Evolutionary conservation across 2,329 filamentous ascomycete species (phyloP).

Genomic region (Cryphonectria nitschkei): DNA sequence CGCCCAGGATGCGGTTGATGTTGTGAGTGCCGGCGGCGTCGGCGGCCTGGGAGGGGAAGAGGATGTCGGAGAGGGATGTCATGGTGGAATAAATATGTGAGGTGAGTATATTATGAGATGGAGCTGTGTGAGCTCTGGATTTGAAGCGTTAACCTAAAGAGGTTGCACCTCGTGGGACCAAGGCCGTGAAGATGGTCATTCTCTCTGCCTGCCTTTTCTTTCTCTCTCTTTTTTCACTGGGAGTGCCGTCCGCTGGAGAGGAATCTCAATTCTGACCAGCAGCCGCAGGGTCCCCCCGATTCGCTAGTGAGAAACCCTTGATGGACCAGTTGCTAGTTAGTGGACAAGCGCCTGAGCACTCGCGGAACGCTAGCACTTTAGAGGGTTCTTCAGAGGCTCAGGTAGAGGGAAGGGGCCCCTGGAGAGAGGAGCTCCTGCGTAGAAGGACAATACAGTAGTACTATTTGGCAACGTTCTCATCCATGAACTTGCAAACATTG

Average conservation of each 20-base stretch:
- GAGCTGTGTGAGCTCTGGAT: not conserved
- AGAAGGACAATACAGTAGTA: too few species aligned
- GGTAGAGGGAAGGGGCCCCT: not conserved
- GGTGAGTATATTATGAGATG: not conserved
- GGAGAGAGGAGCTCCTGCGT: not conserved
- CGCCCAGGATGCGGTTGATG: slow-evolving; percentile 70
- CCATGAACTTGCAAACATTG: too few species aligned
- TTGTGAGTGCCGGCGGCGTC: slow-evolving; percentile 52
- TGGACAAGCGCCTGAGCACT: not conserved
- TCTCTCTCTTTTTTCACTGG: not conserved
- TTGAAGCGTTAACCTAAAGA: not conserved
- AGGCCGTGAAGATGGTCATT: not conserved
- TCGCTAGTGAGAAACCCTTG: not conserved
- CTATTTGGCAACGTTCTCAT: not conserved
- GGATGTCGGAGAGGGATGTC: slow-evolving; percentile 45
- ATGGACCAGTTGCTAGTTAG: not conserved
- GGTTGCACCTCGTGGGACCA: not conserved
- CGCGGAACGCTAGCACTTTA: not conserved
- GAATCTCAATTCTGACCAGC: not conserved
- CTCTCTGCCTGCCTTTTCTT: not conserved
- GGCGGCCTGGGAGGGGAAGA: slow-evolving; percentile 55
- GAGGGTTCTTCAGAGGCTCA: not conserved
- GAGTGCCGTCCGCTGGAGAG: not conserved
- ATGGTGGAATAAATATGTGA: slow-evolving; percentile 23
- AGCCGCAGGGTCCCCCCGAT: not conserved